Percentiles rank a stretch among this genome's conserved stretches.
Conservation (phyloP, 164 flowering plant genomes). For the Paratinospora sagittata region DNA sequence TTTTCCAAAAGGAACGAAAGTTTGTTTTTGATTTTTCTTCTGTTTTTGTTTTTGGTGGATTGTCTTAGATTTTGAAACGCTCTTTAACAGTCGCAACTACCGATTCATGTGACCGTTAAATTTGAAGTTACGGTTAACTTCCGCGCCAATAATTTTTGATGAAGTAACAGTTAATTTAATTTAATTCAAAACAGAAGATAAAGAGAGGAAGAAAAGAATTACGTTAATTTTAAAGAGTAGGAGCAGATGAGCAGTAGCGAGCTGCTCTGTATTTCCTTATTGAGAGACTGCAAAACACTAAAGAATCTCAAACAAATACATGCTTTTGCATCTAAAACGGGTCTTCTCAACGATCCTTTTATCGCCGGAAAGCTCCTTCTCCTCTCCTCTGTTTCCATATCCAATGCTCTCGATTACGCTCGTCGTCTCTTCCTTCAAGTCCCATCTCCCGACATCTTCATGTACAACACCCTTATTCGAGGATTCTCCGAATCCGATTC, state of each 20-base stretch:
- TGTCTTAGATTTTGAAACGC: no score
- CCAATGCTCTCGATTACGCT: conserved; percentile 38
- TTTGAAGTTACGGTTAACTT: no score
- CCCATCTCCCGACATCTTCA: conserved; percentile 48
- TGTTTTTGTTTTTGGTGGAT: no score
- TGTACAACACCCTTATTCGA: conserved; percentile 60
- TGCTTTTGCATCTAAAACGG: conserved; percentile 32
- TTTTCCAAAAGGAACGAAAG: no score
- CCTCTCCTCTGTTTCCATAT: conserved; percentile 34
- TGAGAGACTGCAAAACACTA: conserved; percentile 40
- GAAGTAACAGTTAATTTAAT: no score
- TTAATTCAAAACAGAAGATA: no score
- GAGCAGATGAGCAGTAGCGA: conserved; percentile 15
- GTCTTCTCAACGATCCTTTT: conserved; percentile 34
- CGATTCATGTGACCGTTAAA: no score
- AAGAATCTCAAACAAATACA: conserved; percentile 37
- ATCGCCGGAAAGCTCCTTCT: conserved; percentile 50
- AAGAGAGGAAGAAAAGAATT: no score
- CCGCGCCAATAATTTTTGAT: no score
- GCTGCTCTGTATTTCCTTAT: conserved; percentile 28
- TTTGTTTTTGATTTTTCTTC: no score
- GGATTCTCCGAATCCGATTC: conserved; percentile 43
- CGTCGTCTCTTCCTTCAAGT: conserved; percentile 32
- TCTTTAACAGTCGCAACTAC: no score
- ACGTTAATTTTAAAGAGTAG: background rate